These are phyloP conservation scores for Dictyostelium brefeldianum DNA, from an alignment of 78 protist genomes.

Conservation along the genomic window DNA sequence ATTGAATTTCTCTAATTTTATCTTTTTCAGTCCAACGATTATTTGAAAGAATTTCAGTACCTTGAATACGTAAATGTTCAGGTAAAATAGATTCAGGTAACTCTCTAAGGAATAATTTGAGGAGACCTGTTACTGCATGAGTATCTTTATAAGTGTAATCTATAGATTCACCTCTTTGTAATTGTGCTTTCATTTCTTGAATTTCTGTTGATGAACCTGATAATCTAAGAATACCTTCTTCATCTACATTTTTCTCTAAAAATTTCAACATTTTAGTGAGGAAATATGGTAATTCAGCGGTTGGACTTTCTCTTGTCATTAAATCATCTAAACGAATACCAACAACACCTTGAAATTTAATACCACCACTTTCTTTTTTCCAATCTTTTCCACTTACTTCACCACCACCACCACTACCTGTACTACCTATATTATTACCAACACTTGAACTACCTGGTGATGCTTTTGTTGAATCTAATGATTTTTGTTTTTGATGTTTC, in stretches of 20 bases:
- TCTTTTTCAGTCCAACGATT: conserved; percentile 28
- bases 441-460: neutral
- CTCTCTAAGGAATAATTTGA: conserved; percentile 76
- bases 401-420: neutral
- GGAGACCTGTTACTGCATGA: conserved; percentile 77
- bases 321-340: conserved; percentile 61
- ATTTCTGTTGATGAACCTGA: conserved; percentile 57
- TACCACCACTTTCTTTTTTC: conserved; percentile 49
- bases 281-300: conserved; percentile 61
- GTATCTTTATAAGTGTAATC: conserved; percentile 68
- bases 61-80: conserved; percentile 19
- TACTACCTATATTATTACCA: neutral
- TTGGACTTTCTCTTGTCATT: conserved; percentile 57
- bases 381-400: neutral
- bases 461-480: conserved; percentile 24
- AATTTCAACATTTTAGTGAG: conserved; percentile 54
- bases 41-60: conserved; percentile 15
- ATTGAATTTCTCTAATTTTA: conserved; percentile 1
- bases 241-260: conserved; percentile 40
- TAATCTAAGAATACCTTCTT: conserved; percentile 72
- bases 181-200: conserved; percentile 31
- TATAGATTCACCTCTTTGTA: conserved; percentile 53
- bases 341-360: conserved; percentile 69
- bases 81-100: conserved; percentile 64
- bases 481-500: conserved; percentile 60